phyloP scores from a whole-genome alignment of 108 stramenopile genomes.

The Skeletonema grethae region DNA sequence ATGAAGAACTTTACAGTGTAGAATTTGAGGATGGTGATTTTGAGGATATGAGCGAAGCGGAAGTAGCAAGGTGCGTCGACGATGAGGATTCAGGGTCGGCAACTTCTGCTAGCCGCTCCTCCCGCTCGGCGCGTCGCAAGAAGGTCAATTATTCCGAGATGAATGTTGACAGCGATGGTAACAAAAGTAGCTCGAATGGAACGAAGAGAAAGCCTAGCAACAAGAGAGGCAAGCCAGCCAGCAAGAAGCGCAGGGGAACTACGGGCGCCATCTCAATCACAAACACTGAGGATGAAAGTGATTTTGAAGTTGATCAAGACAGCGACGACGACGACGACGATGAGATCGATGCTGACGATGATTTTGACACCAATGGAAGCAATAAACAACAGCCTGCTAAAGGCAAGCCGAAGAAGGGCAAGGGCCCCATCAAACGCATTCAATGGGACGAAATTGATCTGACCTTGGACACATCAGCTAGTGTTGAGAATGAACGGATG shows the following conservation, averaged over 20 bases:
- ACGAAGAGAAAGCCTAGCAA: not conserved
- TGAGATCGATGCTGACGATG: not conserved
- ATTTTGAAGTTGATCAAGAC: not conserved
- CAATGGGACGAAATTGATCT: slow-evolving; percentile 13
- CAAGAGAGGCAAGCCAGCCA: not conserved
- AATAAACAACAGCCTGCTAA: no score
- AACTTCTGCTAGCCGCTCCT: not conserved
- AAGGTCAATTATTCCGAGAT: not conserved
- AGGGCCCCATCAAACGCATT: slow-evolving; percentile 1
- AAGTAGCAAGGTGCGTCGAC: not conserved
- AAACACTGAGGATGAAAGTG: not conserved
- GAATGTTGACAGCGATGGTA: not conserved
- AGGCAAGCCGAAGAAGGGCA: not conserved
- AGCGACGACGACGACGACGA: slow-evolving; percentile 5
- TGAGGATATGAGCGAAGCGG: not conserved
- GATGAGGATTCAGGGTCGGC: not conserved
- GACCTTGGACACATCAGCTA: not conserved
- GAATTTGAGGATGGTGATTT: not conserved
- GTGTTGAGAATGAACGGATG: slow-evolving; percentile 4
- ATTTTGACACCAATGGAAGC: not conserved
- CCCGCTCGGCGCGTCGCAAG: not conserved
- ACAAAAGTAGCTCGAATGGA: not conserved
- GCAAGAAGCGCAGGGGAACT: not conserved
- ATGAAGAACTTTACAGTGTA: not conserved
- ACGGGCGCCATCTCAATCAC: not conserved